Evolutionary conservation across 495 filamentous ascomycete species (phyloP).

Genomic region (Neurospora sublineolata): DNA sequence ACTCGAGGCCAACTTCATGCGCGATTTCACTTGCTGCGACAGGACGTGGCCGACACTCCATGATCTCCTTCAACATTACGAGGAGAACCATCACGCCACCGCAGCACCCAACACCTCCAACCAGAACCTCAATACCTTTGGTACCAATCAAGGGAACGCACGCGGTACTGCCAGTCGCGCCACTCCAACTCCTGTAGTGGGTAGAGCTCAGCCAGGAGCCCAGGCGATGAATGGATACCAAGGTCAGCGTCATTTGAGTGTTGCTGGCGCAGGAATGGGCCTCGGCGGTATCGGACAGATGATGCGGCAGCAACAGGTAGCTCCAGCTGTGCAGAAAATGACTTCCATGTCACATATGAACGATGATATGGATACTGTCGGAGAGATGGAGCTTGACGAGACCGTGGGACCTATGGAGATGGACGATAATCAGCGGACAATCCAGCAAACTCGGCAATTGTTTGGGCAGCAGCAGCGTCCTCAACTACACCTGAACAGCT

Average conservation of each 20-base stretch:
- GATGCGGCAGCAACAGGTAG: constrained; percentile 33
- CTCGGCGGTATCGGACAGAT: constrained; percentile 32
- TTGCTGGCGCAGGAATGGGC: constrained; percentile 17
- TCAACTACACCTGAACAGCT: constrained; percentile 58
- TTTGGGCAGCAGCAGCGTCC: constrained; percentile 68
- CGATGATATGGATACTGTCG: constrained; percentile 75
- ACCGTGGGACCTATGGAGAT: constrained; percentile 51
- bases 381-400: constrained; percentile 97
- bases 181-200: constrained; percentile 12
- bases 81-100: constrained; percentile 66
- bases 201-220: constrained; percentile 12
- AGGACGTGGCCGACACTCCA: constrained; percentile 78
- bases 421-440: constrained; percentile 48
- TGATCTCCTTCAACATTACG: constrained; percentile 91
- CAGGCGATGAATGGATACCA: constrained; percentile 27
- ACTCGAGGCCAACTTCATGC: constrained; percentile 93
- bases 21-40: constrained; percentile 89
- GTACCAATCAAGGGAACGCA: constrained; percentile 6
- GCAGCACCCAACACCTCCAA: constrained; percentile 18
- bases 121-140: constrained; percentile 16
- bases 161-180: constrained; percentile 16
- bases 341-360: constrained; percentile 29
- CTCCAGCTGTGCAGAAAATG: constrained; percentile 17
- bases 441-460: constrained; percentile 46
- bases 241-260: constrained; percentile 24